Evolutionary conservation across 768 basidiomycete species (phyloP).

Genomic region (Termitomyces sp.): DNA sequence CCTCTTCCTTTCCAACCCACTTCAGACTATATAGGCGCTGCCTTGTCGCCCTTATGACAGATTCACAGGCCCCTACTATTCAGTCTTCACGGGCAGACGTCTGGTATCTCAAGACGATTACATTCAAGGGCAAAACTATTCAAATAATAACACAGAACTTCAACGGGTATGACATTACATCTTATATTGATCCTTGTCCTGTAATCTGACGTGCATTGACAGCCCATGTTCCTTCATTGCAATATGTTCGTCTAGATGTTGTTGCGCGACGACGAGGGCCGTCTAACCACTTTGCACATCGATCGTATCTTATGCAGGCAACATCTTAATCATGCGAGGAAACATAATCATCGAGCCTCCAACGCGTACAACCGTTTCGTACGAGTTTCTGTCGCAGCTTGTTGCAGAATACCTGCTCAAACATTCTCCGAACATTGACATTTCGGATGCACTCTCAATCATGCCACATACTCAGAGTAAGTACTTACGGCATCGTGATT

Average conservation of each 20-base stretch:
- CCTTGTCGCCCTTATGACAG: slow-evolving; percentile 2
- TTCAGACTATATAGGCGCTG: neutral
- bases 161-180: slow-evolving; percentile 55
- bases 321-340: slow-evolving; percentile 83
- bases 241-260: slow-evolving; percentile 51
- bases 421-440: slow-evolving; percentile 51
- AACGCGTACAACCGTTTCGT: slow-evolving; percentile 67
- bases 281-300: slow-evolving; percentile 3
- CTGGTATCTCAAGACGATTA: slow-evolving; percentile 72
- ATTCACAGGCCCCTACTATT: slow-evolving; percentile 20
- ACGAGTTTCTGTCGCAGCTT: slow-evolving; percentile 78
- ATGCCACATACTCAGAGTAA: slow-evolving; percentile 75
- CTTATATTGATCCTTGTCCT: neutral
- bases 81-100: slow-evolving; percentile 51
- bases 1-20: neutral
- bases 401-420: slow-evolving; percentile 77
- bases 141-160: slow-evolving; percentile 81
- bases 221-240: slow-evolving; percentile 92
- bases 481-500: slow-evolving; percentile 19
- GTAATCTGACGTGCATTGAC: slow-evolving; percentile 4
- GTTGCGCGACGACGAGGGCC: neutral
- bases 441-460: slow-evolving; percentile 67
- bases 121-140: slow-evolving; percentile 38
- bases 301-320: slow-evolving; percentile 42
- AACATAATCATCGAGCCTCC: slow-evolving; percentile 68